Conservation (phyloP, 768 basidiomycete species). For the Termitomyces sp. region DNA sequence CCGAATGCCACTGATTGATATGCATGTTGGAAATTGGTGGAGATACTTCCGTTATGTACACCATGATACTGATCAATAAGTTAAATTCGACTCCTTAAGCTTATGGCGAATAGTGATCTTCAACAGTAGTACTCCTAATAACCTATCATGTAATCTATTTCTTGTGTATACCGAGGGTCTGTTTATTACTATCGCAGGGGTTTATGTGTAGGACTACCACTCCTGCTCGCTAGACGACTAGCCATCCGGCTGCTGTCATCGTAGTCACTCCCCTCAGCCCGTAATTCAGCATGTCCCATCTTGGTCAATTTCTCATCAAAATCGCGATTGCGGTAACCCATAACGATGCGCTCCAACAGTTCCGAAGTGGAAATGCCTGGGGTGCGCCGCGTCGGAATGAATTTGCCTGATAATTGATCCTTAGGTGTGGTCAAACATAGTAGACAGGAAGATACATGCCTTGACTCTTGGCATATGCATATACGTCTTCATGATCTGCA, state of each 20-base stretch:
- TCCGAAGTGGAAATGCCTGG: conserved; percentile 94
- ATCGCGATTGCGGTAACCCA: conserved; percentile 77
- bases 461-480: conserved; percentile 72
- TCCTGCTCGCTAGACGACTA: conserved; percentile 34
- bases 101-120: background rate
- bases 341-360: conserved; percentile 88
- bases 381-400: conserved; percentile 92
- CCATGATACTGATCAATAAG: no score
- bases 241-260: conserved; percentile 37
- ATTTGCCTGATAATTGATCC: conserved; percentile 61
- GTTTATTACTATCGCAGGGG: background rate
- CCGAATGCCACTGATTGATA: no score
- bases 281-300: conserved; percentile 78
- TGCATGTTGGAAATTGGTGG: no score
- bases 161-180: background rate
- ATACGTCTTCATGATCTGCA: conserved; percentile 84
- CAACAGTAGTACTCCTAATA: background rate
- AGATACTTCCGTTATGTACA: no score
- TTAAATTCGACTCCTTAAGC: no score
- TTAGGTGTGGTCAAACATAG: background rate
- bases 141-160: background rate
- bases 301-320: conserved; percentile 89
- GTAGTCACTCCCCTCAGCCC: conserved; percentile 61
- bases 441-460: conserved; percentile 40
- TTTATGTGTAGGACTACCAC: conserved; percentile 24